These are phyloP conservation scores for Boletus pseudo-olivaceus DNA, from an alignment of 768 basidiomycete genomes.

Conservation along the genomic window DNA sequence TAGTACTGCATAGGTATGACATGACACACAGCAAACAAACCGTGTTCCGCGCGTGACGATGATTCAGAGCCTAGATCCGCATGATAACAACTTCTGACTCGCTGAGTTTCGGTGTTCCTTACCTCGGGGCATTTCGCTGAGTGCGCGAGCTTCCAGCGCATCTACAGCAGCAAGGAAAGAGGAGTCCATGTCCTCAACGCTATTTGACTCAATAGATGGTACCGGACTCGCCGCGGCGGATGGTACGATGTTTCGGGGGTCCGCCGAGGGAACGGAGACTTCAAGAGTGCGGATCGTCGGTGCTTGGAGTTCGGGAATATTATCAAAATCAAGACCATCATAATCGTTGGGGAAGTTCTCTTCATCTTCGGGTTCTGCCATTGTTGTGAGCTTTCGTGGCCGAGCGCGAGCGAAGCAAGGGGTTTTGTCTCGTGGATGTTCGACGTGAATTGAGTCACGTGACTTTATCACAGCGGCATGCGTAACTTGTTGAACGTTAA, in stretches of 20 bases:
- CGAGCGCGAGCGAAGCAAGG: not conserved
- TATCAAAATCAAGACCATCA: constrained; percentile 46
- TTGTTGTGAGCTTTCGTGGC: constrained; percentile 6
- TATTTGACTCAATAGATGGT: constrained; percentile 1
- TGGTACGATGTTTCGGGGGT: not conserved
- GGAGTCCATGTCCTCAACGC: constrained; percentile 21
- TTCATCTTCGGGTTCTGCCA: constrained; percentile 28
- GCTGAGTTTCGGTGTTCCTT: not conserved
- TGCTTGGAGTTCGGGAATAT: constrained; percentile 30
- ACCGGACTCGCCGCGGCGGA: constrained; percentile 10
- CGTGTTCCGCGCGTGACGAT: not conserved
- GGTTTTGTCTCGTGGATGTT: too few species aligned
- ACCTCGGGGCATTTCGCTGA: constrained; percentile 12
- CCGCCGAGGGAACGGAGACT: not conserved
- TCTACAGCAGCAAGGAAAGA: constrained; percentile 40
- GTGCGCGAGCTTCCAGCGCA: constrained; percentile 39
- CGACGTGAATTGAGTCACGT: too few species aligned
- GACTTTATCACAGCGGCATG: too few species aligned
- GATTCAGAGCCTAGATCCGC: not conserved
- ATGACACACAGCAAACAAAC: constrained; percentile 4
- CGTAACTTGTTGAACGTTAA: too few species aligned
- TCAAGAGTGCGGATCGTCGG: not conserved
- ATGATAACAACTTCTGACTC: not conserved
- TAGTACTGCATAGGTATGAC: not conserved
- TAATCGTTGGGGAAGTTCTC: constrained; percentile 61